Evolutionary conservation across 2,329 filamentous ascomycete genomes (phyloP).

Genomic region (Helicocarpus griseus): DNA sequence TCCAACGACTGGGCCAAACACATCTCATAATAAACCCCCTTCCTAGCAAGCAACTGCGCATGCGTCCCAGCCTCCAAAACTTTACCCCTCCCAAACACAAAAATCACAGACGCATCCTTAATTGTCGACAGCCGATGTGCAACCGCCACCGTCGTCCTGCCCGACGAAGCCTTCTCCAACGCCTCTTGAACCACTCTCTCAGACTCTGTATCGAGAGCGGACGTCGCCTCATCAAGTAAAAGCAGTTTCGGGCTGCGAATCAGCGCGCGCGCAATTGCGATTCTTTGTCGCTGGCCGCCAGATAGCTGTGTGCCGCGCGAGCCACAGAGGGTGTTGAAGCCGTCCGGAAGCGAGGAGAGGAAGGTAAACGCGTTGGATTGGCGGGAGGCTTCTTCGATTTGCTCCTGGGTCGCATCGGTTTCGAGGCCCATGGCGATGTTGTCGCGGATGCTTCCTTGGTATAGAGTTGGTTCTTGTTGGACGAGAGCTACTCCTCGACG

Average conservation of each 20-base stretch:
- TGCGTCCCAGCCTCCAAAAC: conserved; percentile 34
- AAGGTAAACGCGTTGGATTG: conserved; percentile 30
- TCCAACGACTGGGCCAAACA: conserved; percentile 16
- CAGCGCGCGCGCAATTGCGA: conserved; percentile 35
- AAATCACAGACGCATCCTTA: conserved; percentile 76
- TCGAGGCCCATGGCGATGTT: conserved; percentile 54
- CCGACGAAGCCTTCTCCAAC: conserved; percentile 46
- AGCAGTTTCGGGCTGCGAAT: conserved; percentile 31
- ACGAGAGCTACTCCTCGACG: conserved; percentile 59
- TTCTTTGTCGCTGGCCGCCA: conserved; percentile 34
- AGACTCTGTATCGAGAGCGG: conserved; percentile 29
- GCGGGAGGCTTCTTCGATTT: conserved; percentile 25
- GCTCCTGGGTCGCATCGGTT: conserved; percentile 18
- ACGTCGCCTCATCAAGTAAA: conserved; percentile 37
- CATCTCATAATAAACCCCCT: conserved; percentile 24
- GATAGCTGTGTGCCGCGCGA: conserved; percentile 26
- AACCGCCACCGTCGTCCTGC: conserved; percentile 79
- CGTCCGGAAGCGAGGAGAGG: conserved; percentile 29
- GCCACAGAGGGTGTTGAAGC: conserved; percentile 26
- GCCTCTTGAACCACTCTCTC: conserved; percentile 25
- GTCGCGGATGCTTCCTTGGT: conserved; percentile 59
- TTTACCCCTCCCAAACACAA: conserved; percentile 38
- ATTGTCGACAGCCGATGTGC: conserved; percentile 83
- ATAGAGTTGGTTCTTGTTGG: conserved; percentile 64
- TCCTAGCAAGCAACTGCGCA: conserved; percentile 25